Base-by-base conservation (phyloP, 164 flowering plant species). In the Houttuynia cordata region DNA sequence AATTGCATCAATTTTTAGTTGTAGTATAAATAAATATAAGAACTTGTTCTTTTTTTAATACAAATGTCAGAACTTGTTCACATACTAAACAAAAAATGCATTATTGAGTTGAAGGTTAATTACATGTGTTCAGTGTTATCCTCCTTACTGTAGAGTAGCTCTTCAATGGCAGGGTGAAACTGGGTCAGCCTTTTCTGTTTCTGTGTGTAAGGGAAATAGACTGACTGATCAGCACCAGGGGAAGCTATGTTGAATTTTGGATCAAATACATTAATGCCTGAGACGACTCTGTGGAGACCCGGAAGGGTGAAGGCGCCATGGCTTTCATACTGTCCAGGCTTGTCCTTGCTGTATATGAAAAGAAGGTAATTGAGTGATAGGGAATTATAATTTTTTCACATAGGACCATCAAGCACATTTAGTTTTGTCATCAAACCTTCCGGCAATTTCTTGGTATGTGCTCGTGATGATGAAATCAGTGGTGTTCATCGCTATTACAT, bases 221-320 rank as follows among this genome's bases (percentile, higher is more conserved):
- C 81, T 25, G 95, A 77, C 65, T 88, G 88, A 47, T 94, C 99
- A 8, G 97, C 99, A 1, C 99, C 97, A 8, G 99, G 99, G 22
- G 99, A 74, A 51, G 87, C 97, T 56, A 91, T 88, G 77, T 94
- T 91, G 82, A 94, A 88, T 69, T 91, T 94, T 25, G 97, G 96
- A 70, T 91, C 89, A 56, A 88, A 94, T 8, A 88, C 92, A 65
- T 80, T 83, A 70, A 94, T 86, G 63, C 99, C 99, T 18, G 97
- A 91, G 53, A 78, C 89, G 10, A 86, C 89, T 25, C 99, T 79
- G 57, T 70, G 76, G 3, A 94, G 86, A 57, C 99, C 96, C 8
- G 99, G 99, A 72, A 91, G 75, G 8, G 97, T 91, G 62, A 81
- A 94, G 58, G 91, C 81, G 7, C 56, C 42, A 58, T 94, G 97